Conservation (phyloP, 768 basidiomycete genomes). For the Cyclocybe cylindracea region DNA sequence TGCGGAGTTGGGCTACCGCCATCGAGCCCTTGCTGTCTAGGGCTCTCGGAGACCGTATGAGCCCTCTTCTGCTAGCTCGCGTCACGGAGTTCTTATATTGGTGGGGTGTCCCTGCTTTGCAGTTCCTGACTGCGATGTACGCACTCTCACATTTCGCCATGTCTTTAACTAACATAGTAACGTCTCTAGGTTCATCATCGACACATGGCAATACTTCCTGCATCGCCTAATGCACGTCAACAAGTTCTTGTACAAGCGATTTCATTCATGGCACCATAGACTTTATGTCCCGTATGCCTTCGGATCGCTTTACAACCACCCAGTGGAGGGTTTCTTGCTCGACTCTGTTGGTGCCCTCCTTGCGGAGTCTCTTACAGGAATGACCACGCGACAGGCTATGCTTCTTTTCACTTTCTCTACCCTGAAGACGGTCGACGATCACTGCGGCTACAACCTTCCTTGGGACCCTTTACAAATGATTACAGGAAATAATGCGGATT, state of each 20-base stretch:
- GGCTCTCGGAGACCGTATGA: constrained; percentile 42
- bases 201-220: constrained; percentile 98
- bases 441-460: constrained; percentile 88
- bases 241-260: constrained; percentile 85
- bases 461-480: constrained; percentile 91
- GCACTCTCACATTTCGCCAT: constrained; percentile 33
- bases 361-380: constrained; percentile 66
- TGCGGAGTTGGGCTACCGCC: constrained; percentile 47
- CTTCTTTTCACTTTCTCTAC: constrained; percentile 83
- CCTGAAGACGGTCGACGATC: constrained; percentile 94
- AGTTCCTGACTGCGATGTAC: constrained; percentile 81
- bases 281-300: constrained; percentile 97
- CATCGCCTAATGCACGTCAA: constrained; percentile 92
- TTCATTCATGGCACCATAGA: constrained; percentile 94
- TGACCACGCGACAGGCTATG: constrained; percentile 82
- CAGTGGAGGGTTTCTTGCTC: constrained; percentile 89
- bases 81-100: constrained; percentile 77
- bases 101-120: constrained; percentile 84
- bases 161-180: constrained; percentile 7
- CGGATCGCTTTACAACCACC: constrained; percentile 97
- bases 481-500: constrained; percentile 89
- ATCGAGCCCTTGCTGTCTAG: constrained; percentile 9
- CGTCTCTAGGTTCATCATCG: constrained; percentile 76
- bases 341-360: constrained; percentile 81
- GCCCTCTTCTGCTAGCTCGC: constrained; percentile 37